phyloP scores from a whole-genome alignment of 2,329 filamentous ascomycete genomes.

The Bipolaris gigantea region DNA sequence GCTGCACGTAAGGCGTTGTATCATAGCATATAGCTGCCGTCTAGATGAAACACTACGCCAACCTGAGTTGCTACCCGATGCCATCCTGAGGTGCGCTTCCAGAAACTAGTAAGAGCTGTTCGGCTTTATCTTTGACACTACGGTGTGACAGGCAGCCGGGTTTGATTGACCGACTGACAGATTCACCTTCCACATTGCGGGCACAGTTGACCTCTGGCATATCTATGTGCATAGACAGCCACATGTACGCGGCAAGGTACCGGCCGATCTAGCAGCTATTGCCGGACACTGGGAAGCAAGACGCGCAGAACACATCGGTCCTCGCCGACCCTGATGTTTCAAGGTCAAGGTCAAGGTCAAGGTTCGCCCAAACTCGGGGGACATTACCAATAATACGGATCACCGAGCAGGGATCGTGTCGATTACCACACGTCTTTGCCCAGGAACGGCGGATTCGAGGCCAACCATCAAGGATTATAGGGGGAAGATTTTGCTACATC shows the following conservation, averaged over 20 bases:
- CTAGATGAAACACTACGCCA: not conserved
- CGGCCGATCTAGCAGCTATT: not conserved
- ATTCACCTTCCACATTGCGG: constrained; percentile 9
- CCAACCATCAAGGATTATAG: not conserved
- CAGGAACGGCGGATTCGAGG: not conserved
- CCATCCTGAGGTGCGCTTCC: not conserved
- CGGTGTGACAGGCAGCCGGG: not conserved
- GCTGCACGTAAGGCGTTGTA: constrained; percentile 2
- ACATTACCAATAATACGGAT: not conserved
- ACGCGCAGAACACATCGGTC: not conserved
- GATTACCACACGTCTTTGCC: not conserved
- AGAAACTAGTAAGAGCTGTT: not conserved
- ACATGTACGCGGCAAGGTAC: not conserved
- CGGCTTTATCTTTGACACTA: constrained; percentile 4
- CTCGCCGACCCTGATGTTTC: constrained; percentile 3
- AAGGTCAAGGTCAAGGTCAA: not conserved
- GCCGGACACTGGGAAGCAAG: not conserved
- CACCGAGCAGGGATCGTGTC: not conserved
- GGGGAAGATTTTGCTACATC: not conserved
- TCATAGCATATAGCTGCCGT: not conserved
- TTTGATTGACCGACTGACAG: constrained; percentile 1
- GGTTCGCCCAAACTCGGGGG: not conserved
- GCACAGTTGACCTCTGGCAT: not conserved
- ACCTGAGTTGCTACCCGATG: not conserved
- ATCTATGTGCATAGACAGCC: not conserved